Conservation (phyloP, 768 basidiomycete species). For the Antrodiella citrinella region DNA sequence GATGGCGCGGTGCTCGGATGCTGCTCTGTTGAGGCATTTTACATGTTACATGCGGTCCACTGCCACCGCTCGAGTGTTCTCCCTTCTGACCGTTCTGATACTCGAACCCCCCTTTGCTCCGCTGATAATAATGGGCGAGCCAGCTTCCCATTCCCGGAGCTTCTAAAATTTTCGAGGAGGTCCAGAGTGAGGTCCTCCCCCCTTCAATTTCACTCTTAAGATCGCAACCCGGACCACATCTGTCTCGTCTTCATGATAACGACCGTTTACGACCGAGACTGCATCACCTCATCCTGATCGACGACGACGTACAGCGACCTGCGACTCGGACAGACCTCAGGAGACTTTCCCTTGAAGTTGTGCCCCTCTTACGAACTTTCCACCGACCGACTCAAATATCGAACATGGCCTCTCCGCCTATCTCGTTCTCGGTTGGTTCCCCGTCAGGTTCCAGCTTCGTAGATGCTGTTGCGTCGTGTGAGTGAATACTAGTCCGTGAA, state of each 20-base stretch:
- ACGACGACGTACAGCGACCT: too few species aligned
- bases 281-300: not conserved
- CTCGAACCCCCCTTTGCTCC: too few species aligned
- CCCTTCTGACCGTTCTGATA: too few species aligned
- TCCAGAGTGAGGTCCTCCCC: too few species aligned
- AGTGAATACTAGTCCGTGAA: slow-evolving; percentile 19
- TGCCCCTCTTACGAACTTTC: not conserved
- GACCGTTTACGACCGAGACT: slow-evolving; percentile 7
- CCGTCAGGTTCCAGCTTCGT: slow-evolving; percentile 33
- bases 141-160: not conserved
- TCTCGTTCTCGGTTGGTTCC: slow-evolving; percentile 20
- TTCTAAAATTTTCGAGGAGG: not conserved
- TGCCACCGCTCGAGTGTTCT: too few species aligned
- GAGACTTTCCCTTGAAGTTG: not conserved
- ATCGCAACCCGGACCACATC: not conserved
- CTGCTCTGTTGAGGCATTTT: too few species aligned
- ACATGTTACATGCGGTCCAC: too few species aligned
- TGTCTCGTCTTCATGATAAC: slow-evolving; percentile 1
- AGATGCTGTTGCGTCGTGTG: slow-evolving; percentile 57
- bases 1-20: too few species aligned
- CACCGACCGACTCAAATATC: too few species aligned
- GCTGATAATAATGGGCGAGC: too few species aligned
- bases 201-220: not conserved
- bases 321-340: not conserved
- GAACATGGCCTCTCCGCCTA: slow-evolving; percentile 10